These are phyloP conservation scores for Stygiomarasmius scandens DNA, from an alignment of 1,284 basidiomycete genomes.

Conservation along the genomic window DNA sequence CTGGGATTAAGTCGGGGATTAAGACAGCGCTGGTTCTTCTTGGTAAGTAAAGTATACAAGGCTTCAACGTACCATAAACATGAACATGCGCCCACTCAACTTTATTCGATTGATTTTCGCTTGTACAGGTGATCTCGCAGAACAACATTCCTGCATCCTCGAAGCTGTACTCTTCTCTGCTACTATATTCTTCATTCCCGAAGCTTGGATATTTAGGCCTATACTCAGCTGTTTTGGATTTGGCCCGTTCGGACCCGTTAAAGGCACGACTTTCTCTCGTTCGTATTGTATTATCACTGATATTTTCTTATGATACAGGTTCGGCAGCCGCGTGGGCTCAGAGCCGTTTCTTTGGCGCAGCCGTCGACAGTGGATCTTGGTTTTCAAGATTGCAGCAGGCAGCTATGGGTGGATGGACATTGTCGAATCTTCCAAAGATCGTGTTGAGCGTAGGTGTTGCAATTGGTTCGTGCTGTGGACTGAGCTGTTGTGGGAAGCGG, in stretches of 20 bases:
- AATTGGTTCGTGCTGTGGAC: no score
- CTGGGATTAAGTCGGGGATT: not conserved
- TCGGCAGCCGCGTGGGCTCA: conserved; percentile 29
- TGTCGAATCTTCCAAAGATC: not conserved
- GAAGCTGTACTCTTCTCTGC: conserved; percentile 18
- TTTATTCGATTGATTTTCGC: no score
- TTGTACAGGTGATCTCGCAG: conserved; percentile 31
- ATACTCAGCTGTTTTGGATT: conserved; percentile 27
- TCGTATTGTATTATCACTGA: not conserved
- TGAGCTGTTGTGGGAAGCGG: no score
- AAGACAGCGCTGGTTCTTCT: not conserved
- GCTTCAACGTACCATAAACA: no score
- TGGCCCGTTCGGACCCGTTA: conserved; percentile 27
- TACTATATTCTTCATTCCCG: conserved; percentile 20
- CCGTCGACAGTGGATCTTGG: conserved; percentile 25
- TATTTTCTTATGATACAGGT: no score
- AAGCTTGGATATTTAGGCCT: conserved; percentile 24
- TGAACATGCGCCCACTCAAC: no score
- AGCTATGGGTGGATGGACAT: conserved; percentile 20
- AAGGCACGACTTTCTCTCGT: conserved; percentile 21
- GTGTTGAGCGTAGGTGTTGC: not conserved
- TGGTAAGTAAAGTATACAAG: conserved; percentile 7
- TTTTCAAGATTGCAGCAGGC: conserved; percentile 27
- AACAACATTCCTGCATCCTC: conserved; percentile 28
- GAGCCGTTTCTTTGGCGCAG: conserved; percentile 26